These are phyloP conservation scores for Dalbergia cultrata DNA, from an alignment of 306 rosid genomes.

Conservation along the genomic window DNA sequence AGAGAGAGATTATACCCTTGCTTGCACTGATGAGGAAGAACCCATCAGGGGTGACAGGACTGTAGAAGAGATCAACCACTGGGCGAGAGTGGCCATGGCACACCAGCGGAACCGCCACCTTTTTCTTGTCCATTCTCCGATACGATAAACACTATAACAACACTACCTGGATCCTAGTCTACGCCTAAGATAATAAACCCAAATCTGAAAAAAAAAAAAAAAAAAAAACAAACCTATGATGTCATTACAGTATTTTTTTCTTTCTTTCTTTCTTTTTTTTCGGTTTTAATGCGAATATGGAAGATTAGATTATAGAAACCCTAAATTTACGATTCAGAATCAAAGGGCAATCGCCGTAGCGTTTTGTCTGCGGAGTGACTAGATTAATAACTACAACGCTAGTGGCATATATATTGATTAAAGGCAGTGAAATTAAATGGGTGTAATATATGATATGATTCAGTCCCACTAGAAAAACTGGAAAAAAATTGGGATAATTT, in stretches of 20 bases:
- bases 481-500: too few relatives aligned
- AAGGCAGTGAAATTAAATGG: not conserved
- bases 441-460: not conserved
- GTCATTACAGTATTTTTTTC: not conserved
- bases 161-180: slow-evolving; percentile 6
- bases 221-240: not conserved
- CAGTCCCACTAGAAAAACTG: not conserved
- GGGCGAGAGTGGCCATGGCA: slow-evolving; percentile 98
- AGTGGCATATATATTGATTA: not conserved
- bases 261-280: too few relatives aligned
- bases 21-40: slow-evolving; percentile 98
- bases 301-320: slow-evolving; percentile 46
- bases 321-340: slow-evolving; percentile 49
- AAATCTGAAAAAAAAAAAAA: too few relatives aligned
- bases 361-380: not conserved
- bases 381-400: not conserved
- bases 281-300: not conserved
- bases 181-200: not conserved
- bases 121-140: slow-evolving; percentile 82
- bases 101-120: slow-evolving; percentile 78
- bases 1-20: slow-evolving; percentile 68
- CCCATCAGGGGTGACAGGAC: slow-evolving; percentile 91
- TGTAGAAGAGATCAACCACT: slow-evolving; percentile 92
- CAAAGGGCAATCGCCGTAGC: not conserved
- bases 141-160: not conserved